Evolutionary conservation across 2,329 filamentous ascomycete genomes (phyloP), one percentile per base, ranked within the genome.

Genomic region (Tolypocladium album): DNA sequence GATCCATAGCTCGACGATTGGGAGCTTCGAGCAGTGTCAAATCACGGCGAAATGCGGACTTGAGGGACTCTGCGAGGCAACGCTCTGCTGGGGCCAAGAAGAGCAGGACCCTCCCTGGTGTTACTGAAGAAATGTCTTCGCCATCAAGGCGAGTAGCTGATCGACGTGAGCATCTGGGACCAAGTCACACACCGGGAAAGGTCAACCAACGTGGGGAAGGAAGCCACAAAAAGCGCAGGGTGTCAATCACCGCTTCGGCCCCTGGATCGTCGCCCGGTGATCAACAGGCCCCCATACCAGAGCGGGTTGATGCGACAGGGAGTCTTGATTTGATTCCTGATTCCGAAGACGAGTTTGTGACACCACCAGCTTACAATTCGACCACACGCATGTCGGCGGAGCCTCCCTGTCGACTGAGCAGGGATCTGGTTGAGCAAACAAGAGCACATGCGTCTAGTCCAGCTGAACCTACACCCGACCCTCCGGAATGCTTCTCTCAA

Each of bases 261-360:
- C 45, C 38, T 20, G 20, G 36, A 4, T 38, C n/a, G 15, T 40
- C 38, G 4, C 39, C 45, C 3, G 53, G n/a, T 13, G n/a, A 56
- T 20, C 57, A 55, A 61, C 60, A 36, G 68, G 69, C 31, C 27
- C 40, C 39, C 15, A n/a, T 36, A 17, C 34, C 36, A 13, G 27
- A 24, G 57, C 34, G n/a, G 40, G 39, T 53, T 17, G 52, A 40
- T 11, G 24, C 38, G 24, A 20, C 39, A 2, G 56, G 58, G 53
- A 63, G 45, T 24, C 65, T 74, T 58, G 71, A 74, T 38, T 71
- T 74, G 40, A 79, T 85, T 47, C 75, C 79, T 58, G 82, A 85
- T 64, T 85, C 82, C 0, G 82, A 85, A 53, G 82, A 84, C 52
- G 82, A 84, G 52, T 79, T 78, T 50, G 65, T 79, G 45, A 79